These are phyloP conservation scores for Podaxis mareebaensis DNA, from an alignment of 768 basidiomycete genomes.

Conservation along the genomic window DNA sequence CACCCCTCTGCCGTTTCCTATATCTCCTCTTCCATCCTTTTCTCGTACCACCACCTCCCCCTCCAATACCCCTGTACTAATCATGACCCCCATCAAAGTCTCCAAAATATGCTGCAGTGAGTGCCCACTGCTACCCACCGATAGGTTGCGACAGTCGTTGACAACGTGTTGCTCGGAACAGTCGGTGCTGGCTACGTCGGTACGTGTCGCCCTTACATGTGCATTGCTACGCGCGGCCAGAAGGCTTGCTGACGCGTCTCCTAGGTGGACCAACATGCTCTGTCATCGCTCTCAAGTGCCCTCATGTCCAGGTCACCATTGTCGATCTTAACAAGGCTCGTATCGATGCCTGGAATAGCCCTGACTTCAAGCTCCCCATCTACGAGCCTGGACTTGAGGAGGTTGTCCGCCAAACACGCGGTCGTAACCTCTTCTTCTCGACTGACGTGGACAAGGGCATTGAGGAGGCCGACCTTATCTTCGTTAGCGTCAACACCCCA, in stretches of 20 bases:
- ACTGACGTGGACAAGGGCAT: constrained; percentile 94
- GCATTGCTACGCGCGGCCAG: not conserved
- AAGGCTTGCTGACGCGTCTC: not conserved
- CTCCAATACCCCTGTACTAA: constrained; percentile 46
- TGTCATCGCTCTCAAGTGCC: constrained; percentile 92
- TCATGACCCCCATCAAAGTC: constrained; percentile 62
- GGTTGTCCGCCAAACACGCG: constrained; percentile 85
- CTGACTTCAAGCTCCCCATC: constrained; percentile 85
- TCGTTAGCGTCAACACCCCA: constrained; percentile 98
- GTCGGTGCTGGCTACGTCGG: constrained; percentile 95
- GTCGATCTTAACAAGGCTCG: constrained; percentile 96
- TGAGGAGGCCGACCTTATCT: constrained; percentile 94
- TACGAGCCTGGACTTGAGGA: constrained; percentile 96
- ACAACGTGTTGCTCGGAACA: constrained; percentile 29
- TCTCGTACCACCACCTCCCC: constrained; percentile 42
- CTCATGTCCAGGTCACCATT: constrained; percentile 92
- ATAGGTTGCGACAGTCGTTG: constrained; percentile 13
- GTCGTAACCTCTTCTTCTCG: constrained; percentile 96
- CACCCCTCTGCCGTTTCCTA: constrained; percentile 17
- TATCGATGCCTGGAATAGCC: constrained; percentile 95
- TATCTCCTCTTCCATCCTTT: not conserved
- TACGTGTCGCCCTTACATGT: constrained; percentile 34
- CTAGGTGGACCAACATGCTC: constrained; percentile 93
- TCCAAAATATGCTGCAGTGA: constrained; percentile 87
- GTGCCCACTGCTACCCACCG: constrained; percentile 30